Base-by-base conservation (phyloP, 371 early-diverging fungal species). In the Gilbertella persicaria region DNA sequence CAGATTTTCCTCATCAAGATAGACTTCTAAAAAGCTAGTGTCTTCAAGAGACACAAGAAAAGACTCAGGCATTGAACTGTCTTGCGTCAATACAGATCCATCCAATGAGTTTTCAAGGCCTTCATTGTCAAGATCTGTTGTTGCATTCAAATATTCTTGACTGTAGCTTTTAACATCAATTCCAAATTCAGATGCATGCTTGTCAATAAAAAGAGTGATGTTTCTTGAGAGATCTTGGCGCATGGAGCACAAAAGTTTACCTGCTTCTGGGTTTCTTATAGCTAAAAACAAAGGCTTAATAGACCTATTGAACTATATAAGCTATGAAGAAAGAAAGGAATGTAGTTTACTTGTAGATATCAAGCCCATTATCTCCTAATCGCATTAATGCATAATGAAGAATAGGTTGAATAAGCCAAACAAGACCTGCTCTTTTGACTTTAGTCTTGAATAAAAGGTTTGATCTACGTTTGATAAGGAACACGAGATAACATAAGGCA, bases 321-420 rank as follows among this genome's bases (percentile, higher is more conserved):
- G 23, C 6, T 25, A 14, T 5, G 24, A 10, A 2, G 17, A 16
- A 28, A 12, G 8, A 45, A 0, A 44, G 4, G 2, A 23, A 41
- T n/a, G 16, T 5, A 45, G 35, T 51, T 66, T 64, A 84, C 81
- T 83, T 87, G 66, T 90, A 80, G 28, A 95, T 85, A 63, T 96
- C 97, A 8, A 90, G 50, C 1, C 95, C 96, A 41, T 82, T 83
- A 58, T 98, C 97, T 29, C 93, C 90, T 42, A 90, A 84, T 5
- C 85, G 81, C 67, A 98, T 80, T 4, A 92, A 77, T 8, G 85
- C 76, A 64, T 88, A 90, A 56, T 89, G 85, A 38, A 94, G 66
- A n/a, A 90, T 69, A 10, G 93, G 88, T 20, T 90, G 75, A 4
- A 83, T 61, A 6, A 74, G 69, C 66, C 85, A 78, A 0, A 77